Percentiles rank a stretch among this genome's conserved stretches.
Conservation (phyloP, 2,329 filamentous ascomycete species). For the Aspergillus neoniger region DNA sequence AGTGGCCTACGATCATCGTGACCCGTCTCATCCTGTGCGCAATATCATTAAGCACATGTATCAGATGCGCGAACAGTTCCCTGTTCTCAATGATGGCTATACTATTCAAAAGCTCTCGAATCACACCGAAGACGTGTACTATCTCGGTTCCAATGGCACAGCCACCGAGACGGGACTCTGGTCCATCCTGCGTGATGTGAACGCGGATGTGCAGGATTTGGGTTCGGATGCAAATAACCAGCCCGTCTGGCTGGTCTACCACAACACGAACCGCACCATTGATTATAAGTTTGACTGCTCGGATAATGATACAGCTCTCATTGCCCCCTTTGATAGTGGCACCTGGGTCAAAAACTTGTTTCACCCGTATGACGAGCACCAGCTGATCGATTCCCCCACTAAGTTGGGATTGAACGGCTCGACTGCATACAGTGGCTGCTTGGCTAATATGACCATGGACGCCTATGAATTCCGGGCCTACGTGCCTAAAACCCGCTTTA, state of each 20-base stretch:
- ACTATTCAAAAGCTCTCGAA: conserved; percentile 57
- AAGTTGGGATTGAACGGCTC: conserved; percentile 51
- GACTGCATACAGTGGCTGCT: conserved; percentile 55
- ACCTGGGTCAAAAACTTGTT: conserved; percentile 63
- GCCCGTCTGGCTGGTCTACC: conserved; percentile 46
- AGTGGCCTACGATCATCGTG: conserved; percentile 61
- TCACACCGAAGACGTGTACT: conserved; percentile 51
- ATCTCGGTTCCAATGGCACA: conserved; percentile 54
- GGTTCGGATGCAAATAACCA: conserved; percentile 45
- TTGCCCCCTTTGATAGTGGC: conserved; percentile 57
- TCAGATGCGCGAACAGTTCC: conserved; percentile 57
- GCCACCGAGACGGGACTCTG: conserved; percentile 61
- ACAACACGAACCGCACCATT: conserved; percentile 48
- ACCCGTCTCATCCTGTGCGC: conserved; percentile 61
- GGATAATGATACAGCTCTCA: conserved; percentile 47
- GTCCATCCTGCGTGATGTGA: conserved; percentile 57
- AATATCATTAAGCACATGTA: conserved; percentile 64
- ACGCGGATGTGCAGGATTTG: conserved; percentile 54
- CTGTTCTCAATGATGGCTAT: conserved; percentile 62
- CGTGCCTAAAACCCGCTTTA: conserved; percentile 54
- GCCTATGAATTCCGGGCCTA: conserved; percentile 62
- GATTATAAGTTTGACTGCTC: conserved; percentile 60
- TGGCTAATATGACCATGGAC: conserved; percentile 53
- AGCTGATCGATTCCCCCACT: conserved; percentile 47
- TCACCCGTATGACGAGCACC: conserved; percentile 59